Conservation (phyloP, 257 asterid genomes). For the Nicotiana undulata region DNA sequence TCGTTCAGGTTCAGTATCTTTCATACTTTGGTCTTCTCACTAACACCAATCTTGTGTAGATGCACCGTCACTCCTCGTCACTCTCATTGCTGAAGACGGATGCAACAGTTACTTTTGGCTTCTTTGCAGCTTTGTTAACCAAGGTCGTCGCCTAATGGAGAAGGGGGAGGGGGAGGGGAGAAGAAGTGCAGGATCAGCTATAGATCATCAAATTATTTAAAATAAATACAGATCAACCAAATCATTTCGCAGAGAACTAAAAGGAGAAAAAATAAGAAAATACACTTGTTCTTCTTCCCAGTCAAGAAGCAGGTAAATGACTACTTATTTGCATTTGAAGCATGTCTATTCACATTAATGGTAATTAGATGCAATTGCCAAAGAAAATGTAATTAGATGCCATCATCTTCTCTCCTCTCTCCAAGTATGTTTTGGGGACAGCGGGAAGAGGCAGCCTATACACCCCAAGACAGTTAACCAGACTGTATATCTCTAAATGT, state of each 20-base stretch:
- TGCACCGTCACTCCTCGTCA: conserved; percentile 55
- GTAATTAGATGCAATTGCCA: not conserved
- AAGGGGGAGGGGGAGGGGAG: not conserved
- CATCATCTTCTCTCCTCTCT: conserved; percentile 1
- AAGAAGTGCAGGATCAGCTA: not conserved
- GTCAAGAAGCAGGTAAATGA: not conserved
- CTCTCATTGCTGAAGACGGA: conserved; percentile 68
- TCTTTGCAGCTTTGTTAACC: conserved; percentile 41
- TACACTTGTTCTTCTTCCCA: not conserved
- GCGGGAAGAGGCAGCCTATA: not conserved
- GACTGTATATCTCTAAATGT: not conserved
- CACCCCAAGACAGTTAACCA: not conserved
- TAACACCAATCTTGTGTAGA: not conserved
- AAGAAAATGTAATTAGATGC: not conserved
- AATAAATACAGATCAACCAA: not conserved
- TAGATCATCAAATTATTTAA: too few relatives aligned
- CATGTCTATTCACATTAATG: not conserved
- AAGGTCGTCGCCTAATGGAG: conserved; percentile 36
- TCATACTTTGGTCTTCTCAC: not conserved
- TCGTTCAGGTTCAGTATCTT: not conserved
- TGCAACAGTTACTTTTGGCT: conserved; percentile 67
- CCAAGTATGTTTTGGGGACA: not conserved
- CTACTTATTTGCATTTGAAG: not conserved
- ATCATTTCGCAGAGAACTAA: not conserved
- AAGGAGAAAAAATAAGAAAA: not conserved